phyloP scores from a whole-genome alignment of 352 stramenopile genomes.

The Phytopythium oedochilum region DNA sequence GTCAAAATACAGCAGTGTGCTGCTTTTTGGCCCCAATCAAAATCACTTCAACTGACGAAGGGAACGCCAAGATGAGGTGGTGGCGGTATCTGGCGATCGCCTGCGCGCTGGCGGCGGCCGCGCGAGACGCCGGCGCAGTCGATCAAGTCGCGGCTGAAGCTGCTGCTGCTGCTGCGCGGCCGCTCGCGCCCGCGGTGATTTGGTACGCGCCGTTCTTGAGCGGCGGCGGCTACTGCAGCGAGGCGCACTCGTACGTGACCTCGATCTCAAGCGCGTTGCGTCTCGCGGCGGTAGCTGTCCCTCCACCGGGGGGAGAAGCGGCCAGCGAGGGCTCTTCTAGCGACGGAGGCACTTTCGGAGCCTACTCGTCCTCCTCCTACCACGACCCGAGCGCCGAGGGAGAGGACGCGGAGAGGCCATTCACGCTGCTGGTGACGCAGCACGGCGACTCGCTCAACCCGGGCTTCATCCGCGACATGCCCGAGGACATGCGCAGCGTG shows the following conservation, averaged over 20 bases:
- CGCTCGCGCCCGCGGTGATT: slow-evolving; percentile 55
- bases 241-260: slow-evolving; percentile 86
- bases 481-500: slow-evolving; percentile 36
- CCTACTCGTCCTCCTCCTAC: not conserved
- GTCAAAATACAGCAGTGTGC: too few species aligned
- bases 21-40: too few species aligned
- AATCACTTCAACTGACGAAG: too few species aligned
- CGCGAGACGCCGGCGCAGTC: too few species aligned
- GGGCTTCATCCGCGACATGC: slow-evolving; percentile 56
- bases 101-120: too few species aligned
- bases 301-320: not conserved
- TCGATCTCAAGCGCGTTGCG: slow-evolving; percentile 43
- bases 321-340: not conserved
- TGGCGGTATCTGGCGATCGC: not conserved
- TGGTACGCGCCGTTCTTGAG: slow-evolving; percentile 92
- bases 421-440: slow-evolving; percentile 58
- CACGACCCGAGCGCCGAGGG: not conserved
- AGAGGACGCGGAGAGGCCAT: slow-evolving; percentile 15
- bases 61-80: too few species aligned
- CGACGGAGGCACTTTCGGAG: not conserved
- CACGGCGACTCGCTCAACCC: slow-evolving; percentile 67
- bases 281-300: not conserved
- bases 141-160: too few species aligned
- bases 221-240: slow-evolving; percentile 90
- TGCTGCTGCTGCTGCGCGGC: not conserved